phyloP scores from a whole-genome alignment of 805 yeast genomes.

The Metschnikowia arizonensis region DNA sequence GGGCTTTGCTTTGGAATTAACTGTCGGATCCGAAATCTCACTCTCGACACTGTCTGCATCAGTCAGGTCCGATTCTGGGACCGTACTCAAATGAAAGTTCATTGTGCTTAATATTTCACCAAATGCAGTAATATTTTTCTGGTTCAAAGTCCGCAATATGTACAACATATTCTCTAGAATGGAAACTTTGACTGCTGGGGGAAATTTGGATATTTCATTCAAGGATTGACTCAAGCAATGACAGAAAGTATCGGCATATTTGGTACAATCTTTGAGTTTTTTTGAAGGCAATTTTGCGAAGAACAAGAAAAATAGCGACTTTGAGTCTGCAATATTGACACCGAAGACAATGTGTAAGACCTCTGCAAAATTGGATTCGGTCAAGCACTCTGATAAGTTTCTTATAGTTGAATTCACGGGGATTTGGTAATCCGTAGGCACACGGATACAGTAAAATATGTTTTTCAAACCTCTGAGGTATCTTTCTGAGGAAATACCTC shows the following conservation, averaged over 20 bases:
- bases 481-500: not conserved
- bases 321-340: conserved; percentile 4
- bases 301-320: not conserved
- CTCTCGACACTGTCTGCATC: not conserved
- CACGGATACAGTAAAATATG: not conserved
- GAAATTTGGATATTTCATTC: not conserved
- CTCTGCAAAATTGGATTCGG: not conserved
- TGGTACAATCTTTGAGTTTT: not conserved
- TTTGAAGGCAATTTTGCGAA: not conserved
- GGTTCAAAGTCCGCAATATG: not conserved
- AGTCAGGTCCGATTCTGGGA: not conserved
- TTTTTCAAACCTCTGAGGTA: not conserved
- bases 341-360: not conserved
- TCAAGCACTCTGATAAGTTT: not conserved
- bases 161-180: not conserved
- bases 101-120: not conserved
- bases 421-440: not conserved
- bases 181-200: not conserved
- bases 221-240: not conserved
- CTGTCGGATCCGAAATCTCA: not conserved
- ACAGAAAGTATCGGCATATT: not conserved
- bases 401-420: not conserved
- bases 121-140: not conserved
- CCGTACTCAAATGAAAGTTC: not conserved
- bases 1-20: not conserved